Evolutionary conservation across 2,329 filamentous ascomycete species (phyloP).

Genomic region (Lachnellula cervina): DNA sequence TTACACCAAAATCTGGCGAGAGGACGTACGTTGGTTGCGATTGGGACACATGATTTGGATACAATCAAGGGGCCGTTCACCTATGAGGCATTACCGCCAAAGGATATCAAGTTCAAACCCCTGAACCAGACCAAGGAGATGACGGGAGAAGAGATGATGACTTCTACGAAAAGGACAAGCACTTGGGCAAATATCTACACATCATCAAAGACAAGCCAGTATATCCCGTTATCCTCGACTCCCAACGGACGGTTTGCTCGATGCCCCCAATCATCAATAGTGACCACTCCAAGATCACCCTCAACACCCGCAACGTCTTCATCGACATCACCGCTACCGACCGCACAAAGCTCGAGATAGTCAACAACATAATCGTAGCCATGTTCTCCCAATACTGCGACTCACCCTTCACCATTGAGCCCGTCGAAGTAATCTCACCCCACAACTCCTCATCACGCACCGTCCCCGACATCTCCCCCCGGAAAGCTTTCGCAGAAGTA

Average conservation of each 20-base stretch:
- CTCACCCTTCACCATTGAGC: conserved; percentile 88
- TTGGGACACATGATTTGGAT: conserved; percentile 94
- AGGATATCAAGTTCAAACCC: conserved; percentile 85
- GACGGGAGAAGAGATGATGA: conserved; percentile 84
- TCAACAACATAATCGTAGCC: conserved; percentile 89
- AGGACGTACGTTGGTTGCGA: conserved; percentile 89
- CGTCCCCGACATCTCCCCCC: conserved; percentile 74
- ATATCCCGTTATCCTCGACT: conserved; percentile 93
- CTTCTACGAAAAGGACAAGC: conserved; percentile 94
- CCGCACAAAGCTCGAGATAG: conserved; percentile 92
- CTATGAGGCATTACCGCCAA: conserved; percentile 88
- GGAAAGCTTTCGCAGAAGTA: conserved; percentile 75
- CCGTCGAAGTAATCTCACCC: conserved; percentile 83
- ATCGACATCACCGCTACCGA: conserved; percentile 97
- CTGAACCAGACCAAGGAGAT: conserved; percentile 89
- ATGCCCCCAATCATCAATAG: conserved; percentile 97
- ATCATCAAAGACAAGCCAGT: conserved; percentile 92
- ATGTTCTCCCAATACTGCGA: conserved; percentile 95
- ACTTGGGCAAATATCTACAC: conserved; percentile 83
- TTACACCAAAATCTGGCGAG: conserved; percentile 93
- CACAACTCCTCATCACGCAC: conserved; percentile 82
- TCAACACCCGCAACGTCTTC: conserved; percentile 88
- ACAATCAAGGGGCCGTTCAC: conserved; percentile 92
- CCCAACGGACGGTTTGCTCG: conserved; percentile 81
- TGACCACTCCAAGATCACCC: conserved; percentile 91